These are phyloP conservation scores for Elongisporangium anandrum DNA, from an alignment of 352 stramenopile species.

Conservation along the genomic window DNA sequence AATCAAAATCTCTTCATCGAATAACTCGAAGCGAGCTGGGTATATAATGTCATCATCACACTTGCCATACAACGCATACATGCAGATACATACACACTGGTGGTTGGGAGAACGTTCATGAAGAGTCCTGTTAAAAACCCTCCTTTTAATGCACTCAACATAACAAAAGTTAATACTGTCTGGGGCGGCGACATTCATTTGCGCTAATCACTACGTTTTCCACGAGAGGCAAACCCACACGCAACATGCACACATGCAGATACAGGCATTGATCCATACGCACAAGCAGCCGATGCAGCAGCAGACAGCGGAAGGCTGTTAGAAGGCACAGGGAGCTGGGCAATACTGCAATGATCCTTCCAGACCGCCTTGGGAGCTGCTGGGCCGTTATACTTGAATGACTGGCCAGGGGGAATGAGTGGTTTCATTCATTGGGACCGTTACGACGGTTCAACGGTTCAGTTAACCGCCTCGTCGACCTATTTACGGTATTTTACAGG, in stretches of 20 bases:
- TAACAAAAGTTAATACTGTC: conserved; percentile 71
- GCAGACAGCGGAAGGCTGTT: background rate
- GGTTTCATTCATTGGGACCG: background rate
- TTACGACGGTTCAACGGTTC: background rate
- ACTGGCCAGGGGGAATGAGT: background rate
- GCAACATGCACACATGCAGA: conserved; percentile 5
- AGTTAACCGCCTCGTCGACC: background rate
- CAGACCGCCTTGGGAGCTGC: background rate
- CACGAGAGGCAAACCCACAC: conserved; percentile 13
- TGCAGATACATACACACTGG: conserved; percentile 8
- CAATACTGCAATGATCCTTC: background rate
- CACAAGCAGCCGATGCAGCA: background rate
- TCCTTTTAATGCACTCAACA: conserved; percentile 82
- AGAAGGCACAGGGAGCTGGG: background rate
- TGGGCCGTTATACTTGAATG: background rate
- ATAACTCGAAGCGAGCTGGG: conserved; percentile 88
- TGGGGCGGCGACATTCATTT: conserved; percentile 87
- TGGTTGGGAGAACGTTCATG: conserved; percentile 69
- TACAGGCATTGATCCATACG: background rate
- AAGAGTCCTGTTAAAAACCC: conserved; percentile 80
- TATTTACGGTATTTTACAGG: conserved; percentile 7
- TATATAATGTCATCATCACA: conserved; percentile 89
- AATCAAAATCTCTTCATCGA: conserved; percentile 86
- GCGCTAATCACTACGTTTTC: conserved; percentile 85
- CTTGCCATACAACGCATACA: conserved; percentile 26